These are phyloP conservation scores for Saraca asoca DNA, from an alignment of 331 rosid species.

Conservation along the genomic window DNA sequence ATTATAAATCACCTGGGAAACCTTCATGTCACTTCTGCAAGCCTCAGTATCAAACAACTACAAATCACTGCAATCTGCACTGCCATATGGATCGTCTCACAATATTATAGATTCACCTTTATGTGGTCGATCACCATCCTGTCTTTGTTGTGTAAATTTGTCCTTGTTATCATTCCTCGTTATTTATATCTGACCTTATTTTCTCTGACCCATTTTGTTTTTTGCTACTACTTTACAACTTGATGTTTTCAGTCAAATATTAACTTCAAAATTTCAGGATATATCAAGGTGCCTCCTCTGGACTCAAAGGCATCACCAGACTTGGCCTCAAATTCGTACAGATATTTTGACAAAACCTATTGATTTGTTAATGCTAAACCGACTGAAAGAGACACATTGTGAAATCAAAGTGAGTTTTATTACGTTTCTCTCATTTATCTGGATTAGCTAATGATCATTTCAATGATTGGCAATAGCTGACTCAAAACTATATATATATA, in stretches of 20 bases:
- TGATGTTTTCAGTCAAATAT: background rate
- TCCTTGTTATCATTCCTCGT: constrained; percentile 18
- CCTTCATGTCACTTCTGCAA: background rate
- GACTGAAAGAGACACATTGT: constrained; percentile 79
- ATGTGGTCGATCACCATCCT: constrained; percentile 4
- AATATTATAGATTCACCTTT: background rate
- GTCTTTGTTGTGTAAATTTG: background rate
- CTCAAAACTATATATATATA: too few species aligned
- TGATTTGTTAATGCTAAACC: constrained; percentile 83
- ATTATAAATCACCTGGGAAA: background rate
- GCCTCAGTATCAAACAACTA: background rate
- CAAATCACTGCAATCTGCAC: background rate
- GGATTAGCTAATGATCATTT: background rate
- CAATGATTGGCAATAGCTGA: background rate
- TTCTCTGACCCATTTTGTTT: constrained; percentile 8
- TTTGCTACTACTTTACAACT: constrained; percentile 14
- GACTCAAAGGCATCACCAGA: constrained; percentile 97
- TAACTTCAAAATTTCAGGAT: constrained; percentile 59
- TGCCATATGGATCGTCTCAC: background rate
- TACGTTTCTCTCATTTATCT: constrained; percentile 15
- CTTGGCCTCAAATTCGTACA: constrained; percentile 94
- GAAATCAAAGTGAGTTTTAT: constrained; percentile 76
- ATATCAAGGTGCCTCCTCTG: constrained; percentile 90
- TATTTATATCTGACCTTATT: constrained; percentile 2
- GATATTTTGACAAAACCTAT: constrained; percentile 80